phyloP scores from a whole-genome alignment of 129 eudicot species.

The Flaveria bidentis region DNA sequence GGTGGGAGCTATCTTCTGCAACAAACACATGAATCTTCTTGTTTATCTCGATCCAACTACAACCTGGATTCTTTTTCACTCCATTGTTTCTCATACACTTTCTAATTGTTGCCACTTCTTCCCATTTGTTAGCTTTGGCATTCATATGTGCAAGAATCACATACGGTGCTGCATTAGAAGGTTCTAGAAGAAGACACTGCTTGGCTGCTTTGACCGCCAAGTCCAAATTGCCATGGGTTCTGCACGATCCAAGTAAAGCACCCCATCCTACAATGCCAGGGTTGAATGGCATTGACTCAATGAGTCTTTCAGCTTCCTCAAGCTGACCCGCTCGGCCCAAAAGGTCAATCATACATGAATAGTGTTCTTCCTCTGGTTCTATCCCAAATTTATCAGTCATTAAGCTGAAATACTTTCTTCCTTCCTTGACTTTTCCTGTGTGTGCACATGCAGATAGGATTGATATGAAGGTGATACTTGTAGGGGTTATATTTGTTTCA shows the following conservation, averaged over 20 bases:
- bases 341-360: conserved; percentile 77
- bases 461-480: conserved; percentile 60
- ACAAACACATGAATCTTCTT: conserved; percentile 74
- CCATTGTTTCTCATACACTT: conserved; percentile 55
- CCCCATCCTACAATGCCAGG: conserved; percentile 73
- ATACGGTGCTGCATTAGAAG: conserved; percentile 74
- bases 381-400: conserved; percentile 50
- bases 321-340: conserved; percentile 75
- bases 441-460: conserved; percentile 72
- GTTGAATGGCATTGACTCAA: conserved; percentile 62
- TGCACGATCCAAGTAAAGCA: conserved; percentile 74
- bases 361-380: conserved; percentile 62
- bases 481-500: conserved; percentile 40
- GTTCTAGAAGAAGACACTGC: conserved; percentile 53
- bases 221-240: conserved; percentile 58
- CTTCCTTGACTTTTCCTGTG: conserved; percentile 66
- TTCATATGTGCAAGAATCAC: conserved; percentile 74
- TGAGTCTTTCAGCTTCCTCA: conserved; percentile 54
- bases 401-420: conserved; percentile 43
- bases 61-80: conserved; percentile 80
- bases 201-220: conserved; percentile 72
- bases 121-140: conserved; percentile 59
- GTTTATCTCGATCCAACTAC: conserved; percentile 85
- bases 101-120: conserved; percentile 59
- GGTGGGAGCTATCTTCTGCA: conserved; percentile 72